Conservation (phyloP, 2,329 filamentous ascomycete genomes). For the Talaromyces sp. region DNA sequence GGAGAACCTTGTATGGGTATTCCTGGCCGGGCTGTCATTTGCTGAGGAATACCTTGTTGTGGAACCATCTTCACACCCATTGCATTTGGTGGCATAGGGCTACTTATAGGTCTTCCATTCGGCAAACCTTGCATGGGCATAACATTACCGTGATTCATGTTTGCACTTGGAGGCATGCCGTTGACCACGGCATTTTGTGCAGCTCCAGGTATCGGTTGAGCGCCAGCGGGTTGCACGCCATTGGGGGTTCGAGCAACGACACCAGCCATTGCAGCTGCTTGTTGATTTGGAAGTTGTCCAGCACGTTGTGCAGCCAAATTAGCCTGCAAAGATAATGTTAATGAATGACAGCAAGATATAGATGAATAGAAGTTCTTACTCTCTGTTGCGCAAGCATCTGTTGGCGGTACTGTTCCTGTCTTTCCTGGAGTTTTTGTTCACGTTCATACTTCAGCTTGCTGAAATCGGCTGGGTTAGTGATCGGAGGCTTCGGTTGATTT, state of each 20-base stretch:
- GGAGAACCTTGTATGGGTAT: slow-evolving; percentile 52
- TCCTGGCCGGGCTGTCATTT: slow-evolving; percentile 33
- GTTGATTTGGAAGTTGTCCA: slow-evolving; percentile 40
- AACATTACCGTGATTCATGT: slow-evolving; percentile 36
- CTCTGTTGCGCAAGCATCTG: slow-evolving; percentile 56
- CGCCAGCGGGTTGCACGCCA: slow-evolving; percentile 33
- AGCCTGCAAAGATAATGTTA: slow-evolving; percentile 24
- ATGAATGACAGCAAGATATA: neutral
- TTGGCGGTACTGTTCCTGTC: slow-evolving; percentile 56
- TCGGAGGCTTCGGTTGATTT: slow-evolving; percentile 53
- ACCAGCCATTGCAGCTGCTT: slow-evolving; percentile 29
- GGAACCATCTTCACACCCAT: slow-evolving; percentile 53
- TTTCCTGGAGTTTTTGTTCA: slow-evolving; percentile 62
- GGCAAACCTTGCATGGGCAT: slow-evolving; percentile 40
- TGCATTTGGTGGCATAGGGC: slow-evolving; percentile 49
- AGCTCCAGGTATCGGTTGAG: slow-evolving; percentile 34
- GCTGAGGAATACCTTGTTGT: slow-evolving; percentile 55
- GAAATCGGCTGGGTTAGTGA: slow-evolving; percentile 81
- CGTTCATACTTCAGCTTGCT: slow-evolving; percentile 83
- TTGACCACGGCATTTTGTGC: slow-evolving; percentile 43
- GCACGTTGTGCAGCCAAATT: slow-evolving; percentile 41
- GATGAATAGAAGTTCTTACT: slow-evolving; percentile 30
- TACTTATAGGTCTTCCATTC: slow-evolving; percentile 42
- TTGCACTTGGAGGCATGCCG: slow-evolving; percentile 38
- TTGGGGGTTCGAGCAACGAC: slow-evolving; percentile 35